A percentile compares a stretch with the other conserved stretches of the same genome.
Conservation (phyloP, 306 rosid genomes). For the Benincasa hispida region DNA sequence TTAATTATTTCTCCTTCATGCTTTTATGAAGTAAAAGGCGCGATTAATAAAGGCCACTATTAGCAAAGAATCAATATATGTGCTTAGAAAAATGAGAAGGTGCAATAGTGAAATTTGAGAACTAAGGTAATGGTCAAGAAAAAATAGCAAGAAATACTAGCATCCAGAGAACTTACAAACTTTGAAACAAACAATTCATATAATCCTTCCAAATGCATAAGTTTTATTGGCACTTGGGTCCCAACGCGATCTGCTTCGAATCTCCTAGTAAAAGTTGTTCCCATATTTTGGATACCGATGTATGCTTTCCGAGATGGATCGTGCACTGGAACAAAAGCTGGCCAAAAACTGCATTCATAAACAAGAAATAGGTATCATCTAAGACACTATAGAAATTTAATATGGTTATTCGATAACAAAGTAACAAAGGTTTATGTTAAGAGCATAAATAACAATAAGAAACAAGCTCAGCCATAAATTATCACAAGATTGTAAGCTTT, state of each 20-base stretch:
- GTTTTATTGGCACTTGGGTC: conserved; percentile 80
- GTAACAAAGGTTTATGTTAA: not conserved
- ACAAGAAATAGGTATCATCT: conserved; percentile 13
- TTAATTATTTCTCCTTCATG: not conserved
- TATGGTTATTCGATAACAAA: conserved; percentile 6
- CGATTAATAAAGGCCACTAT: not conserved
- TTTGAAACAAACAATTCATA: conserved; percentile 83
- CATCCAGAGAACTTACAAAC: conserved; percentile 53
- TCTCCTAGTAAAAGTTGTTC: conserved; percentile 92
- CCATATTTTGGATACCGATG: conserved; percentile 94
- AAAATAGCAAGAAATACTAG: not conserved
- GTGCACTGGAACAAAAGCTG: conserved; percentile 96
- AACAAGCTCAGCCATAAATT: not conserved
- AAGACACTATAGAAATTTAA: not conserved
- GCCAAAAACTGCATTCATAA: conserved; percentile 61
- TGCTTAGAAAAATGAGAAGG: not conserved
- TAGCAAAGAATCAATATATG: not conserved
- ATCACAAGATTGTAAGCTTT: not conserved
- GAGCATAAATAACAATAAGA: not conserved
- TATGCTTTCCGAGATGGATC: conserved; percentile 90
- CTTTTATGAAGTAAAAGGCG: not conserved
- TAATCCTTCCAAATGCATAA: conserved; percentile 93
- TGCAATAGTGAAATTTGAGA: conserved; percentile 1
- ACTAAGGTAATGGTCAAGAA: not conserved
- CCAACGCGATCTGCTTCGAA: conserved; percentile 86